A percentile compares a stretch with the other conserved stretches of the same genome.
phyloP scores from a whole-genome alignment of 2,329 filamentous ascomycete genomes.

The Verticillium nonalfalfae region DNA sequence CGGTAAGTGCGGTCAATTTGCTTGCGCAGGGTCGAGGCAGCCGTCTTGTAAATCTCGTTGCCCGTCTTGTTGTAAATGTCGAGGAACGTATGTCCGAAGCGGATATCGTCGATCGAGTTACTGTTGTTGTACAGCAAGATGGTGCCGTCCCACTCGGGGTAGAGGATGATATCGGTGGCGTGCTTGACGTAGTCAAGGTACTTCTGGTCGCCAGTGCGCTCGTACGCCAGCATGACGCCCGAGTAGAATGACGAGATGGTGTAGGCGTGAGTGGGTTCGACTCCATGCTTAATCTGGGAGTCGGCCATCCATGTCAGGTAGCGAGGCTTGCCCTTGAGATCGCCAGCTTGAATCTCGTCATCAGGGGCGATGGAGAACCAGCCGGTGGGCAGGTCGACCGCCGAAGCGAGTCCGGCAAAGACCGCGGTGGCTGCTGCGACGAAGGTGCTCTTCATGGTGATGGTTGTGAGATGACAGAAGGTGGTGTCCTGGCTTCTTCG shows the following conservation, averaged over 20 bases:
- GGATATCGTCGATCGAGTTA: constrained; percentile 11
- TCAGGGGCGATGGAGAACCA: constrained; percentile 9
- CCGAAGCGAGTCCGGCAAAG: constrained; percentile 1
- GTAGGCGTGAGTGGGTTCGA: constrained; percentile 17
- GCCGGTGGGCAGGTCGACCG: constrained; percentile 7
- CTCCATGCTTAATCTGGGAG: constrained; percentile 18
- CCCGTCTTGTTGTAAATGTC: constrained; percentile 8
- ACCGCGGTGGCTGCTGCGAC: constrained; percentile 2
- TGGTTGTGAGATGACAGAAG: not conserved
- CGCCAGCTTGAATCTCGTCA: constrained; percentile 7
- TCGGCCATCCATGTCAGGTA: constrained; percentile 20
- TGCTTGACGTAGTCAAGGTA: constrained; percentile 18
- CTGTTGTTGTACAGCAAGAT: constrained; percentile 10
- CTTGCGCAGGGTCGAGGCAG: constrained; percentile 3
- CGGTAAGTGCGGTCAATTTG: constrained; percentile 9
- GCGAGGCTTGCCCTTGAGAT: constrained; percentile 6
- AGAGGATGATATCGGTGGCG: constrained; percentile 14
- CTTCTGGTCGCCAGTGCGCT: constrained; percentile 14
- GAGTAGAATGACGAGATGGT: constrained; percentile 20
- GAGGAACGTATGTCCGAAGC: constrained; percentile 10
- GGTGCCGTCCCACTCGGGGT: constrained; percentile 14
- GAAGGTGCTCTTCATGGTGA: not conserved
- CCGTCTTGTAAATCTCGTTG: constrained; percentile 10
- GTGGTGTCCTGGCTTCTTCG: not conserved
- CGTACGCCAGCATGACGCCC: constrained; percentile 14